phyloP scores from a whole-genome alignment of 179 eudicot genomes.

The Carnegiea gigantea region DNA sequence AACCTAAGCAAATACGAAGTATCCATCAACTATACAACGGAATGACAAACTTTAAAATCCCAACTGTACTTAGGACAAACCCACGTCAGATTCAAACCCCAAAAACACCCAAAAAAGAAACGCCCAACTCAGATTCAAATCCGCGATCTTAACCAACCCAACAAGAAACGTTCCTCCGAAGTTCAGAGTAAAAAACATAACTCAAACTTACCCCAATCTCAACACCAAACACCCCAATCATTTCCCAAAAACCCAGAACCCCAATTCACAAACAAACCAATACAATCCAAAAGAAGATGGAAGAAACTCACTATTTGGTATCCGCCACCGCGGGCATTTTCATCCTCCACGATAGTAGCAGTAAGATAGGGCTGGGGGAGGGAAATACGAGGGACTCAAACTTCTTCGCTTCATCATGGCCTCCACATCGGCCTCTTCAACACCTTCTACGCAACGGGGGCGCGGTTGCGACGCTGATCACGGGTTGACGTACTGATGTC shows the following conservation, averaged over 20 bases:
- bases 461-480: constrained; percentile 85
- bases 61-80: no score
- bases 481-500: constrained; percentile 67
- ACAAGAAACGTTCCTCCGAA: neutral
- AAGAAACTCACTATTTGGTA: constrained; percentile 37
- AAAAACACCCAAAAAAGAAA: neutral
- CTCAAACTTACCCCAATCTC: neutral
- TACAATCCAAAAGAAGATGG: neutral
- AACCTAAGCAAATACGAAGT: no score
- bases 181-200: neutral
- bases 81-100: neutral
- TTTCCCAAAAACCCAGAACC: constrained; percentile 1
- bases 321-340: constrained; percentile 61
- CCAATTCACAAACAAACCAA: neutral
- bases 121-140: neutral
- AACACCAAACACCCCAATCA: neutral
- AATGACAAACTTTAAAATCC: no score
- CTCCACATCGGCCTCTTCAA: constrained; percentile 62
- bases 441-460: constrained; percentile 59
- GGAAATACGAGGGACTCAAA: constrained; percentile 57
- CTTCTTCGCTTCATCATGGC: constrained; percentile 57
- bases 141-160: neutral
- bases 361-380: constrained; percentile 67
- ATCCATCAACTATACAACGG: no score
- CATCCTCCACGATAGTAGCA: constrained; percentile 54